Conservation (phyloP, 2,329 filamentous ascomycete species). For the Colletotrichum scovillei region DNA sequence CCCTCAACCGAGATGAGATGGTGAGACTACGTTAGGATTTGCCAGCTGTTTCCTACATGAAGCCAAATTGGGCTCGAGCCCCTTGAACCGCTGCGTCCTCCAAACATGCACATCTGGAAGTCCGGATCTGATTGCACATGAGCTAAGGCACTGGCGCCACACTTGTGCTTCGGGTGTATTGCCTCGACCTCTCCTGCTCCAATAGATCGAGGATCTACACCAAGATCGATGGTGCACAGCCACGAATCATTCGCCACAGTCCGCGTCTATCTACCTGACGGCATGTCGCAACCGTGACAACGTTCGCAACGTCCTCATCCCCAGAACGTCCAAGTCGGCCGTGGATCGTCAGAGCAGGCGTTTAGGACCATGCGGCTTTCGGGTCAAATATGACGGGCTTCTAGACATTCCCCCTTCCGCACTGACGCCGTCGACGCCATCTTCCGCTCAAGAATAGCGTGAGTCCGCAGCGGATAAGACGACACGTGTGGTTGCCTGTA, state of each 20-base stretch:
- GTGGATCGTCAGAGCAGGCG: neutral
- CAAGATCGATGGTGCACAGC: neutral
- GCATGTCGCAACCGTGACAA: neutral
- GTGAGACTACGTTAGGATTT: neutral
- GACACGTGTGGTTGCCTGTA: constrained; percentile 3
- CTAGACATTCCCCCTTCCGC: neutral
- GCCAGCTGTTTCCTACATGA: neutral
- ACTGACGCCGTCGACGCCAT: neutral
- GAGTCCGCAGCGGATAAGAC: constrained; percentile 9
- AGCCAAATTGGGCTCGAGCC: constrained; percentile 7
- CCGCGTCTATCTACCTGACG: neutral
- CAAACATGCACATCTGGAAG: neutral
- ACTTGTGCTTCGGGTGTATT: neutral
- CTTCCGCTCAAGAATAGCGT: neutral
- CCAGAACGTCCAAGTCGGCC: neutral
- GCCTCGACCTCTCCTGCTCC: neutral
- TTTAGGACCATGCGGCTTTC: neutral
- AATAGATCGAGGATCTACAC: neutral
- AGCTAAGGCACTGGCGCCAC: neutral
- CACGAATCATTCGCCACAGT: neutral
- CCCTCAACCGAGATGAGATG: neutral
- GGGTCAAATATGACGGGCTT: neutral
- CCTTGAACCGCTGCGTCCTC: neutral
- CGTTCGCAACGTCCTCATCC: neutral
- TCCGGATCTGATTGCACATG: neutral